These are phyloP conservation scores for Jaapia argillacea DNA, from an alignment of 768 basidiomycete species.

Conservation along the genomic window DNA sequence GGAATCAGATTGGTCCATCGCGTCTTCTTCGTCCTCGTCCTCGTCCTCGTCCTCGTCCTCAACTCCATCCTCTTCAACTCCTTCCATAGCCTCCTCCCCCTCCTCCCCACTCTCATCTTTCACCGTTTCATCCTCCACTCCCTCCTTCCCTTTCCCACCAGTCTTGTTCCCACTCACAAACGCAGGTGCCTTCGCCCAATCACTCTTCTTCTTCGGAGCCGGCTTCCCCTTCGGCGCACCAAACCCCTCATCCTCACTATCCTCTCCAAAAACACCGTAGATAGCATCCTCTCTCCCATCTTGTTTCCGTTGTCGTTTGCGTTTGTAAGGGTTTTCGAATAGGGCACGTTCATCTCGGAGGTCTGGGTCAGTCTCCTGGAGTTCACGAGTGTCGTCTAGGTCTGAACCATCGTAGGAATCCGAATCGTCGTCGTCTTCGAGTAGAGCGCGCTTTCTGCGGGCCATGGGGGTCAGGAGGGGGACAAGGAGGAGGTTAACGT, in stretches of 20 bases:
- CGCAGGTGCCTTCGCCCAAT: conserved; percentile 72
- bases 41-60: conserved; percentile 26
- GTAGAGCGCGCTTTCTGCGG: conserved; percentile 53
- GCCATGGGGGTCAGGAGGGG: no score
- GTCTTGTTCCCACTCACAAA: conserved; percentile 53
- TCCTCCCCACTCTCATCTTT: conserved; percentile 28
- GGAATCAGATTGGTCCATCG: conserved; percentile 39
- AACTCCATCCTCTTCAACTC: conserved; percentile 26
- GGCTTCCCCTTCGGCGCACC: conserved; percentile 7
- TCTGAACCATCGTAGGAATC: conserved; percentile 56
- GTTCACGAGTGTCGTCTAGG: conserved; percentile 33
- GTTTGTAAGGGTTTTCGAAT: conserved; percentile 67
- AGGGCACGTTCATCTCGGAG: conserved; percentile 64
- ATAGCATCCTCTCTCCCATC: conserved; percentile 61
- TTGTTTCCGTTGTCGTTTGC: conserved; percentile 56
- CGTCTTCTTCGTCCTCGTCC: conserved; percentile 22
- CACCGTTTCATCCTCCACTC: conserved; percentile 28
- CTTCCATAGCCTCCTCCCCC: conserved; percentile 16
- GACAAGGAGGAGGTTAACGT: no score
- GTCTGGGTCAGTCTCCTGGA: conserved; percentile 46
- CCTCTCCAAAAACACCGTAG: conserved; percentile 70
- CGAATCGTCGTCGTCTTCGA: conserved; percentile 56
- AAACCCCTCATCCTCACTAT: conserved; percentile 49
- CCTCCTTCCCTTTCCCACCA: conserved; percentile 29
- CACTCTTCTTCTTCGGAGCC: conserved; percentile 31